Evolutionary conservation across 331 rosid genomes (phyloP).

Genomic region (Rosa hybrid): DNA sequence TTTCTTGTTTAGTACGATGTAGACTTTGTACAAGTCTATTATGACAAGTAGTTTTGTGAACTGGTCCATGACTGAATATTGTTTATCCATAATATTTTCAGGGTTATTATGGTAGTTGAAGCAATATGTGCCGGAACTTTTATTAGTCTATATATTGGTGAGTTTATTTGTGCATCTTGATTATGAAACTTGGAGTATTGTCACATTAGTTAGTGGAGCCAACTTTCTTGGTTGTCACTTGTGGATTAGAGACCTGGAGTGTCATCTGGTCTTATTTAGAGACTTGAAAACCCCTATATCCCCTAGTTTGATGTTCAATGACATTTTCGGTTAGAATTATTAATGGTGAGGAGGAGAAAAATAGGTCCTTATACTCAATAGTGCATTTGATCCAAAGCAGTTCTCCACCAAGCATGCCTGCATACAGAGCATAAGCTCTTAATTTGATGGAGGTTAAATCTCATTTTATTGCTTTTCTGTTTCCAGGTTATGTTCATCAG

Average conservation of each 20-base stretch:
- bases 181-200: conserved; percentile 8
- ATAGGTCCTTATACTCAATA: neutral
- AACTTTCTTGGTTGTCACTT: conserved; percentile 2
- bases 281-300: neutral
- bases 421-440: neutral
- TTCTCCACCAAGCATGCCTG: neutral
- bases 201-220: neutral
- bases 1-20: neutral
- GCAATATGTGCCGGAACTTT: conserved; percentile 84
- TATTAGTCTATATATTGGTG: conserved; percentile 81
- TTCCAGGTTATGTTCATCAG: conserved; percentile 82
- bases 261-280: neutral
- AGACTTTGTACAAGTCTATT: neutral
- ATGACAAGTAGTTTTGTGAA: neutral
- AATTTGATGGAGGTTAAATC: neutral
- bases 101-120: conserved; percentile 90
- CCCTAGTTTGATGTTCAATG: conserved; percentile 2
- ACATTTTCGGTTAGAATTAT: neutral
- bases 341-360: neutral
- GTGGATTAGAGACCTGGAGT: neutral
- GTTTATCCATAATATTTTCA: conserved; percentile 45
- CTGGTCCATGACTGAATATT: conserved; percentile 11
- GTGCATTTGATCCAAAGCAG: neutral
- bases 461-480: conserved; percentile 22
- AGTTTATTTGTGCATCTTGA: conserved; percentile 22